Conservation (phyloP, 495 filamentous ascomycete genomes). For the Xylaria cubensis region DNA sequence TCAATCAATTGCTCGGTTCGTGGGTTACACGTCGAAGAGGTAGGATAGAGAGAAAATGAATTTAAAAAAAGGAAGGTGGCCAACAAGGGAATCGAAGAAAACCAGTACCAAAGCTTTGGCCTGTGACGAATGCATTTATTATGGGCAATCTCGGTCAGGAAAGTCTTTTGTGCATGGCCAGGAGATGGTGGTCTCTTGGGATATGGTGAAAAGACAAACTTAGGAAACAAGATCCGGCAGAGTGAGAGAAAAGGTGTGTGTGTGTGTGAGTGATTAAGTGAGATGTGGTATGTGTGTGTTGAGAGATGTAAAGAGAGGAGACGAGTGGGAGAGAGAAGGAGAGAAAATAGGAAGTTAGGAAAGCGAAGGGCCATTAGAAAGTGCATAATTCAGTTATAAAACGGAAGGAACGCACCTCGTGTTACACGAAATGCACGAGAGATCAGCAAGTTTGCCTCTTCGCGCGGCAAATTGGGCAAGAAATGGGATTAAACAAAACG, state of each 20-base stretch:
- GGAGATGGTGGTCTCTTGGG: background rate
- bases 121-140: background rate
- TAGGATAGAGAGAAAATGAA: background rate
- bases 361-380: background rate
- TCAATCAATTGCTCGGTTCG: background rate
- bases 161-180: background rate
- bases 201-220: background rate
- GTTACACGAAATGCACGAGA: background rate
- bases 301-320: background rate
- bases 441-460: background rate
- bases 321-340: background rate
- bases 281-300: background rate
- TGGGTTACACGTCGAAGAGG: background rate
- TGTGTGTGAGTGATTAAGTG: background rate
- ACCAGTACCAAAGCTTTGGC: background rate
- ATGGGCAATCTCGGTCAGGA: background rate
- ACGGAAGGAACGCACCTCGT: background rate
- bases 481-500: background rate
- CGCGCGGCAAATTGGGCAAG: background rate
- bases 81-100: slow-evolving; percentile 1
- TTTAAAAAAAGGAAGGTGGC: background rate
- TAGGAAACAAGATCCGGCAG: background rate
- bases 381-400: background rate
- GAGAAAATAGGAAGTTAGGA: too few relatives aligned
- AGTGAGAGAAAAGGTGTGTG: background rate